Conservation (phyloP, 306 rosid species). For the Phaseolus lunatus region DNA sequence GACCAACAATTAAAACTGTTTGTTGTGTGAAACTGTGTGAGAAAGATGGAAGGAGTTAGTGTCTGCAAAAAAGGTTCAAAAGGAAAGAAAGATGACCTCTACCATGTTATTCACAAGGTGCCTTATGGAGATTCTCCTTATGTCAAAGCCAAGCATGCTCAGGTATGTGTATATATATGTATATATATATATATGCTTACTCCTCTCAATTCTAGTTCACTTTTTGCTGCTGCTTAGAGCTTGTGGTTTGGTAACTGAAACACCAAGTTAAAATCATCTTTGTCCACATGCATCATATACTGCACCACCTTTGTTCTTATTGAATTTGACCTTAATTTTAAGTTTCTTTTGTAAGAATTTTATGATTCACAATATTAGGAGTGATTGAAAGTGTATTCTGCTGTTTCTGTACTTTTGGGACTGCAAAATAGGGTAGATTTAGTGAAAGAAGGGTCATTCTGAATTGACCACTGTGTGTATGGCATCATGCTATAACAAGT, state of each 20-base stretch:
- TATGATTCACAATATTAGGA: background rate
- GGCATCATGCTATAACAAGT: background rate
- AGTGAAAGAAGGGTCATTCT: background rate
- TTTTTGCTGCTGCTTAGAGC: background rate
- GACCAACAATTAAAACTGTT: background rate
- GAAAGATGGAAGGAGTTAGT: slow-evolving; percentile 50
- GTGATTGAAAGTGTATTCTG: background rate
- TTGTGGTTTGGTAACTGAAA: slow-evolving; percentile 20
- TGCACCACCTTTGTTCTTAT: background rate
- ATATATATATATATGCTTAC: background rate
- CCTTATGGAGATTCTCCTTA: slow-evolving; percentile 87
- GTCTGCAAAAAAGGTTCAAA: slow-evolving; percentile 32
- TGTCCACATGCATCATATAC: background rate
- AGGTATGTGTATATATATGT: slow-evolving; percentile 57
- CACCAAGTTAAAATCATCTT: background rate
- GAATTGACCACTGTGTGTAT: background rate
- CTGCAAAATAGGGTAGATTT: slow-evolving; percentile 10
- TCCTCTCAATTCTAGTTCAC: slow-evolving; percentile 7
- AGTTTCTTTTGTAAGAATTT: background rate
- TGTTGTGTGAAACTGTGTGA: background rate
- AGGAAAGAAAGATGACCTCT: slow-evolving; percentile 70
- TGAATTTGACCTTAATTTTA: background rate
- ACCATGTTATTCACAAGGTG: slow-evolving; percentile 85
- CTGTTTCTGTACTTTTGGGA: background rate
- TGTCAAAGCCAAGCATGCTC: slow-evolving; percentile 95